Conservation (phyloP, 164 flowering plant species). For the Chloranthus sessilifolius region DNA sequence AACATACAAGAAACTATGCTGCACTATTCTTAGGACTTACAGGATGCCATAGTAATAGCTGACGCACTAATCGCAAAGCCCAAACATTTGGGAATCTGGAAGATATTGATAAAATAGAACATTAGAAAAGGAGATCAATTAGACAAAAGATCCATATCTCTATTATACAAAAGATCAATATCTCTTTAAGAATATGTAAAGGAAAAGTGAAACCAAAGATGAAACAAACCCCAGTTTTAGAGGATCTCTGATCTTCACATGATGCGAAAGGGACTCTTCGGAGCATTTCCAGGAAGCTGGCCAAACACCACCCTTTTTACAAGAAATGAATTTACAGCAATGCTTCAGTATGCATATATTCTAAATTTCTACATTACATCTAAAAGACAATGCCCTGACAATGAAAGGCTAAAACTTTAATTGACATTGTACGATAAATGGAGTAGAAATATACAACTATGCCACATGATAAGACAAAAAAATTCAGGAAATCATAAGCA, state of each 20-base stretch:
- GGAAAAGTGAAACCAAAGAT: too few relatives aligned
- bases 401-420: too few relatives aligned
- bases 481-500: too few relatives aligned
- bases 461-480: too few relatives aligned
- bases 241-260: constrained; percentile 83
- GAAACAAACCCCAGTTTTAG: constrained; percentile 75
- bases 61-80: constrained; percentile 90
- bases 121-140: too few relatives aligned
- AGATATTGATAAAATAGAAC: neutral
- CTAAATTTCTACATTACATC: constrained; percentile 5
- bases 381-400: too few relatives aligned
- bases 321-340: too few relatives aligned
- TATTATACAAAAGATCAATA: constrained; percentile 4
- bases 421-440: too few relatives aligned
- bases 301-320: constrained; percentile 46
- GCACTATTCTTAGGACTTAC: constrained; percentile 40
- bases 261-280: constrained; percentile 72
- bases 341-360: too few relatives aligned
- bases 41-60: constrained; percentile 78
- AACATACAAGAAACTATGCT: neutral
- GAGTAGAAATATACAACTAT: too few relatives aligned
- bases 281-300: constrained; percentile 99
- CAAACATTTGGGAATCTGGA: constrained; percentile 82
- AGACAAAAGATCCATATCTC: constrained; percentile 1
- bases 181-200: too few relatives aligned